These are phyloP conservation scores for Geotrichum phurueaensis DNA, from an alignment of 1,139 yeast species.

Conservation along the genomic window DNA sequence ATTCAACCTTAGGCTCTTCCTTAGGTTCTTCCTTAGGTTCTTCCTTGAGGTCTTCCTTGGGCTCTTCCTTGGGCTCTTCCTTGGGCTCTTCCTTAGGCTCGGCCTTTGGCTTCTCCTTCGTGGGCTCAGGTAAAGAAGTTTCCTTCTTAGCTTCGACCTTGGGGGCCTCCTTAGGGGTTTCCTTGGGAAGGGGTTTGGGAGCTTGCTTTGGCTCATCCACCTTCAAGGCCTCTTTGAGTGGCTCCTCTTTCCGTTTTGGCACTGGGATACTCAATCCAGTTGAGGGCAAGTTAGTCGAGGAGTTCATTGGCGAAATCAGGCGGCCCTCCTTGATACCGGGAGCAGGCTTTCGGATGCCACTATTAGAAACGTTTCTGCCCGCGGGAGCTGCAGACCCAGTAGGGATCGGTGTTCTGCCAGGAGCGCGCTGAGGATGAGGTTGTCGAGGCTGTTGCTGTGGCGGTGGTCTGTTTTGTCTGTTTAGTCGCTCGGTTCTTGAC, in stretches of 20 bases:
- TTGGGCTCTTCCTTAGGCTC: neutral
- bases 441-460: conserved; percentile 3
- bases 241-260: neutral
- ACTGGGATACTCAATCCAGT: conserved; percentile 10
- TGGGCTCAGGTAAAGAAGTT: neutral
- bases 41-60: neutral
- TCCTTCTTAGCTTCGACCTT: neutral
- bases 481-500: conserved; percentile 37
- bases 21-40: neutral
- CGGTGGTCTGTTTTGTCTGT: conserved; percentile 3
- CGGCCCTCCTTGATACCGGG: conserved; percentile 10
- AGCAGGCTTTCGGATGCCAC: neutral
- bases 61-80: neutral
- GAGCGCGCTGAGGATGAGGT: neutral
- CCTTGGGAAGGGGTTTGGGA: neutral
- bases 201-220: neutral
- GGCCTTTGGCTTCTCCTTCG: neutral
- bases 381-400: conserved; percentile 5
- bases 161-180: neutral
- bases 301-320: conserved; percentile 18
- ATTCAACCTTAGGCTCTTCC: neutral
- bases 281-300: conserved; percentile 11
- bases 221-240: neutral
- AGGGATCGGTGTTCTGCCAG: conserved; percentile 5
- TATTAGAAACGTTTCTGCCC: conserved; percentile 16